Base-by-base conservation (phyloP, 1,284 basidiomycete species). In the Inonotus obliquus region DNA sequence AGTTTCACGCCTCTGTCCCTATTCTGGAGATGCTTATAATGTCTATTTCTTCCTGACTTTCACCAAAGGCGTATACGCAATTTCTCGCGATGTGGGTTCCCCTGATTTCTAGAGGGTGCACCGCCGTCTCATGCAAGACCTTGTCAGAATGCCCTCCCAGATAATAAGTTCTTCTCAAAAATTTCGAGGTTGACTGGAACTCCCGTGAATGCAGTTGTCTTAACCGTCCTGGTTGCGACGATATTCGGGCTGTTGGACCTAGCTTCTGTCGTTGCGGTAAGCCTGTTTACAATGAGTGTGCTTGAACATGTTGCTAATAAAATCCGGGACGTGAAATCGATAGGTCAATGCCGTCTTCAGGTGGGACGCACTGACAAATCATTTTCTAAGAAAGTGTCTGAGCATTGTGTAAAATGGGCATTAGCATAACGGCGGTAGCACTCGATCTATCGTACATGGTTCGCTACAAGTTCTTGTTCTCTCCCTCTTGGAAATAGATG, bases 161-260 rank as follows among this genome's bases (percentile, higher is more conserved):
- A 68, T 55, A 51, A 59, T 9, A 48, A 53, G 27, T 32, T 67
- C 14, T 61, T 65, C 53, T 54, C 65, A 14, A 68, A 63, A 54
- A 58, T 68, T 14, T 68, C 65, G 66, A 51, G 35, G 2, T 21
- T 44, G 32, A 68, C 67, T 11, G 48, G 56, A 51, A 68, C 67
- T 17, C 67, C 67, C 9, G 58, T 68, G 13, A 67, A 70, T 54
- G 68, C 67, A 19, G 67, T 66, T 41, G 65, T 69, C 23, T 53
- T 69, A 51, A 67, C 67, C 25, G 54, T 65, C 17, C 45, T 67
- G 4, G 61, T 69, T 23, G 63, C 64, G 9, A 67, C 66, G 62
- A 59, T 71, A 17, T 66, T 70, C 48, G 68, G 66, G 17, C 51
- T 71, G 45, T 60, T 70, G 9, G 69, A 65, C 48, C 65, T 69